These are phyloP conservation scores for Magnaporthales sp. DNA, from an alignment of 2,329 filamentous ascomycete species.

Conservation along the genomic window DNA sequence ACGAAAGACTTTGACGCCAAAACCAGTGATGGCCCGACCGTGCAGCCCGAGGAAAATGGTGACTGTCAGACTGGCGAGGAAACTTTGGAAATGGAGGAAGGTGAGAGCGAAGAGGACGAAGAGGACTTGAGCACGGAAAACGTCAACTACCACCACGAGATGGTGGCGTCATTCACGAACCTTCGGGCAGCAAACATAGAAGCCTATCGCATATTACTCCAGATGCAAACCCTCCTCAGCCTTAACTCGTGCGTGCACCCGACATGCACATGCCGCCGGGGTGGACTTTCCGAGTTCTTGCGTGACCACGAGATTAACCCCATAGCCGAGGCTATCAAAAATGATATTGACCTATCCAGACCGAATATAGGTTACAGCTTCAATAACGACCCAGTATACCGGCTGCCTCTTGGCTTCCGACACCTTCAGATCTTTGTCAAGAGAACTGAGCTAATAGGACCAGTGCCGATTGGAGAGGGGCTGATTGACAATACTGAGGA, in stretches of 20 bases:
- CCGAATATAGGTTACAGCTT: background rate
- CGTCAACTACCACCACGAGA: background rate
- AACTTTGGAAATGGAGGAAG: background rate
- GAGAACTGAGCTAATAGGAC: background rate
- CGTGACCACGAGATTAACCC: background rate
- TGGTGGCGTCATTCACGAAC: conserved; percentile 10
- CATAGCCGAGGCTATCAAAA: background rate
- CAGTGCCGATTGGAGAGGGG: background rate
- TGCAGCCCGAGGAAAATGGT: background rate
- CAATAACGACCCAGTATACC: background rate
- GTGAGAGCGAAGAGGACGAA: background rate
- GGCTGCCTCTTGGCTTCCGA: background rate
- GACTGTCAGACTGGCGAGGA: too few species aligned
- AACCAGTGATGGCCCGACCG: background rate
- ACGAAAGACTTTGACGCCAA: background rate
- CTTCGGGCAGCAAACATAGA: conserved; percentile 7
- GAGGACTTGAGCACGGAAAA: background rate
- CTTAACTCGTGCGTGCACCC: background rate
- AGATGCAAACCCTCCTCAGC: background rate
- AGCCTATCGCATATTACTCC: conserved; percentile 7
- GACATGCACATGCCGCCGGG: background rate
- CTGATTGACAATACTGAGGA: background rate
- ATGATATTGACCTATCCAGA: background rate
- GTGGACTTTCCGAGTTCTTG: background rate
- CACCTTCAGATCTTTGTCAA: background rate